phyloP scores from a whole-genome alignment of 2,329 filamentous ascomycete genomes.

The Chaetomiaceae sp. region DNA sequence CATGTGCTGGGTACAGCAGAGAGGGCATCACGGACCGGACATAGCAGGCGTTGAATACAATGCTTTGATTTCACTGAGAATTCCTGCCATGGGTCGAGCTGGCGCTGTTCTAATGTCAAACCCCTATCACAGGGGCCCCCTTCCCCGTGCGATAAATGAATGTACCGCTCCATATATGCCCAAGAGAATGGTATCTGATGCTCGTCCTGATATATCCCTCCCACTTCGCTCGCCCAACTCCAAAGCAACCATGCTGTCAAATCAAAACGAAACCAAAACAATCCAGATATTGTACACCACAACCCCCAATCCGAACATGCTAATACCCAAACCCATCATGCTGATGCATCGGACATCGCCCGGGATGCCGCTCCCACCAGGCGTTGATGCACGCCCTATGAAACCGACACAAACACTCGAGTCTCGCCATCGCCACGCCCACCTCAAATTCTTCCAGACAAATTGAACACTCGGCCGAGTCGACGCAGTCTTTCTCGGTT shows the following conservation, averaged over 20 bases:
- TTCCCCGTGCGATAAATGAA: background rate
- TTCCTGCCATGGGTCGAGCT: no score
- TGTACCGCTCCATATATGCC: background rate
- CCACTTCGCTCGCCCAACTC: no score
- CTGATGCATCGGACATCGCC: conserved; percentile 62
- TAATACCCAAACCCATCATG: conserved; percentile 56
- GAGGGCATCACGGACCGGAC: background rate
- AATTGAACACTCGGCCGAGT: conserved; percentile 63
- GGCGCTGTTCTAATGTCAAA: no score
- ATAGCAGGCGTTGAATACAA: no score
- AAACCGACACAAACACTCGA: conserved; percentile 64
- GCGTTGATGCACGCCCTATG: conserved; percentile 56
- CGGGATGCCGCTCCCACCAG: conserved; percentile 60
- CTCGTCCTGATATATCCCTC: background rate
- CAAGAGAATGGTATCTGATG: conserved; percentile 15
- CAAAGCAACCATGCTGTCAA: background rate
- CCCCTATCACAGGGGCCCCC: no score
- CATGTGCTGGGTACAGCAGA: background rate
- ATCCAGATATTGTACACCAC: background rate
- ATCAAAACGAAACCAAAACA: background rate
- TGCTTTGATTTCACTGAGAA: no score
- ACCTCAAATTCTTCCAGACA: conserved; percentile 63
- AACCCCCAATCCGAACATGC: background rate
- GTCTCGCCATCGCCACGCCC: conserved; percentile 58
- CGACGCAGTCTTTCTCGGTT: conserved; percentile 65